These are phyloP conservation scores for Zygosaccharomyces pseudorouxii DNA, from an alignment of 805 yeast species.

Conservation along the genomic window DNA sequence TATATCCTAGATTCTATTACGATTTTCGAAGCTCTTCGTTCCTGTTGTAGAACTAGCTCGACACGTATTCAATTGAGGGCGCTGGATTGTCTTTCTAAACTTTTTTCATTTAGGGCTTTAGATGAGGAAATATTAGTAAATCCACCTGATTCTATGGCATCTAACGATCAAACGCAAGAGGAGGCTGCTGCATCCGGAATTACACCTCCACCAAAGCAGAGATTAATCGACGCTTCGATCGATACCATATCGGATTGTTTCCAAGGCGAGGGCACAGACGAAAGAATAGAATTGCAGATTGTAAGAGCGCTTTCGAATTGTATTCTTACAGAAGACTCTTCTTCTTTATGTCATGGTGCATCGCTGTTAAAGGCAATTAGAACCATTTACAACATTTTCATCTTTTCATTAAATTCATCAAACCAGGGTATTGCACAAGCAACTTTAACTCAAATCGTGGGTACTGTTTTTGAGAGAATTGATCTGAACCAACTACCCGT, in stretches of 20 bases:
- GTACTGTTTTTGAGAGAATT: conserved; percentile 71
- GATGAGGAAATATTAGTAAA: conserved; percentile 57
- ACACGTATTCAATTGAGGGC: conserved; percentile 66
- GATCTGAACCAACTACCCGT: conserved; percentile 23
- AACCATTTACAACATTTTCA: conserved; percentile 88
- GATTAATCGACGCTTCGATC: conserved; percentile 74
- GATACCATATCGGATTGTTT: conserved; percentile 80
- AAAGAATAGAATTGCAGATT: conserved; percentile 84
- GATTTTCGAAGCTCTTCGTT: conserved; percentile 75
- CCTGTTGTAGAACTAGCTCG: conserved; percentile 65
- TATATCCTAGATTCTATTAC: conserved; percentile 42
- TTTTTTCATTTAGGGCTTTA: conserved; percentile 73
- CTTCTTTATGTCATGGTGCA: conserved; percentile 72
- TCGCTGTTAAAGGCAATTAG: conserved; percentile 84
- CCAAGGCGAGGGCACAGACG: conserved; percentile 89
- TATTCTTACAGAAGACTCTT: conserved; percentile 65
- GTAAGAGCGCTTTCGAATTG: conserved; percentile 89
- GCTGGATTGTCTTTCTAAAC: conserved; percentile 79
- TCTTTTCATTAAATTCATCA: conserved; percentile 70
- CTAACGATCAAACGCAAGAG: conserved; percentile 28
- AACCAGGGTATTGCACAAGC: conserved; percentile 97
- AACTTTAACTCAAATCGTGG: conserved; percentile 83
- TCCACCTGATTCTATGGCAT: conserved; percentile 38
- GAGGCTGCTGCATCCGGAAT: conserved; percentile 35
- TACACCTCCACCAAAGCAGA: conserved; percentile 50